A percentile compares a stretch with the other conserved stretches of the same genome.
phyloP scores from a whole-genome alignment of 179 eudicot genomes.

The Heliamphora pulchella region DNA sequence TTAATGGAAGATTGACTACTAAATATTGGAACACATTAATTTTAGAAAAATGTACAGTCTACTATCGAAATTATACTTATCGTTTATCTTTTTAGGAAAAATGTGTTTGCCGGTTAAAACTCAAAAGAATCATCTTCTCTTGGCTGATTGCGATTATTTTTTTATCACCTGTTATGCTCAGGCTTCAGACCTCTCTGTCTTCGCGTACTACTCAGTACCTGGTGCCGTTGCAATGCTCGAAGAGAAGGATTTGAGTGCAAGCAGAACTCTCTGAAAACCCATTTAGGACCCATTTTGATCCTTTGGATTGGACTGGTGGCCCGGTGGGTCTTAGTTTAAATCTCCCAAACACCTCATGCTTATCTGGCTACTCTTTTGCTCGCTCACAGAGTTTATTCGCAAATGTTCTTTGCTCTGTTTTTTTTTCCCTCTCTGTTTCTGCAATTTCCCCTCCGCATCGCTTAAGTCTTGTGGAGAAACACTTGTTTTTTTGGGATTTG shows the following conservation, averaged over 20 bases:
- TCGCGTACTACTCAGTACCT: too few species aligned
- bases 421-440: neutral
- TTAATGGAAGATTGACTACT: too few species aligned
- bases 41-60: too few species aligned
- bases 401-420: conserved; percentile 11
- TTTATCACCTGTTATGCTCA: neutral
- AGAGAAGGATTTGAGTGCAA: conserved; percentile 16
- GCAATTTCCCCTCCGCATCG: neutral
- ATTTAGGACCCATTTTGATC: neutral
- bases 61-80: too few species aligned
- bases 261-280: conserved; percentile 22
- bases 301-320: conserved; percentile 3
- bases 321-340: conserved; percentile 12
- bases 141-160: conserved; percentile 2
- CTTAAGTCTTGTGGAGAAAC: neutral
- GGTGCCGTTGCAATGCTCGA: too few species aligned
- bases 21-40: too few species aligned
- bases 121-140: neutral
- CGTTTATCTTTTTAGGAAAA: too few species aligned
- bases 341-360: conserved; percentile 14
- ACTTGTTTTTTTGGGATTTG: conserved; percentile 9
- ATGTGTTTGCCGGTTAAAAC: neutral
- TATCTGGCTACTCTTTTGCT: conserved; percentile 17
- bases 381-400: conserved; percentile 16
- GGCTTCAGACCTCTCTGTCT: conserved; percentile 5